Evolutionary conservation across 2,329 filamentous ascomycete genomes (phyloP).

Genomic region (Beauveria sp.): DNA sequence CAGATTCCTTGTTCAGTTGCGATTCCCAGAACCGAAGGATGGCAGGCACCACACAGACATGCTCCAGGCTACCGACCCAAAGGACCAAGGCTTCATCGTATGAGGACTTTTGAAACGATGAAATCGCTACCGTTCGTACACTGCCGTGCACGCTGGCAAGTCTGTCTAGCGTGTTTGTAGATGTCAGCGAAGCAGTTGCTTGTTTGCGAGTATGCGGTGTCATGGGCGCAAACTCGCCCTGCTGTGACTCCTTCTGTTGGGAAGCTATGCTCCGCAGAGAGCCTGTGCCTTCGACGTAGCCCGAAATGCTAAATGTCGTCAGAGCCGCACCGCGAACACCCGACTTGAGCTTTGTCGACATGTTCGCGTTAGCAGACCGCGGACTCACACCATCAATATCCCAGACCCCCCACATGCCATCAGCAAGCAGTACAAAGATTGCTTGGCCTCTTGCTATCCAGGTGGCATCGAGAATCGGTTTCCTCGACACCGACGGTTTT

Average conservation of each 20-base stretch:
- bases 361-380: slow-evolving; percentile 29
- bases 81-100: slow-evolving; percentile 48
- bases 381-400: slow-evolving; percentile 54
- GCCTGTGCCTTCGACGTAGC: slow-evolving; percentile 53
- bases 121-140: slow-evolving; percentile 41
- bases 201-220: slow-evolving; percentile 54
- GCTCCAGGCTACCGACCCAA: slow-evolving; percentile 50
- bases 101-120: slow-evolving; percentile 33
- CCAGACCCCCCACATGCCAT: slow-evolving; percentile 63
- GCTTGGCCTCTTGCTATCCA: slow-evolving; percentile 57
- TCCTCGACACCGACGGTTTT: slow-evolving; percentile 42
- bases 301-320: slow-evolving; percentile 50
- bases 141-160: slow-evolving; percentile 45
- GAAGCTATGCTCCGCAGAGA: slow-evolving; percentile 38
- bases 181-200: slow-evolving; percentile 37
- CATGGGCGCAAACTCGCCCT: slow-evolving; percentile 54
- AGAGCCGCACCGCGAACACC: slow-evolving; percentile 51
- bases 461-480: slow-evolving; percentile 53
- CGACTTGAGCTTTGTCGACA: slow-evolving; percentile 43
- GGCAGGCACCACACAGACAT: slow-evolving; percentile 49
- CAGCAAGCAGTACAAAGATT: slow-evolving; percentile 49
- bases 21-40: slow-evolving; percentile 53
- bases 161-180: slow-evolving; percentile 40
- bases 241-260: slow-evolving; percentile 29
- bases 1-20: slow-evolving; percentile 43